Evolutionary conservation across 2,329 filamentous ascomycete species (phyloP).

Genomic region (Setomelanomma holmii): DNA sequence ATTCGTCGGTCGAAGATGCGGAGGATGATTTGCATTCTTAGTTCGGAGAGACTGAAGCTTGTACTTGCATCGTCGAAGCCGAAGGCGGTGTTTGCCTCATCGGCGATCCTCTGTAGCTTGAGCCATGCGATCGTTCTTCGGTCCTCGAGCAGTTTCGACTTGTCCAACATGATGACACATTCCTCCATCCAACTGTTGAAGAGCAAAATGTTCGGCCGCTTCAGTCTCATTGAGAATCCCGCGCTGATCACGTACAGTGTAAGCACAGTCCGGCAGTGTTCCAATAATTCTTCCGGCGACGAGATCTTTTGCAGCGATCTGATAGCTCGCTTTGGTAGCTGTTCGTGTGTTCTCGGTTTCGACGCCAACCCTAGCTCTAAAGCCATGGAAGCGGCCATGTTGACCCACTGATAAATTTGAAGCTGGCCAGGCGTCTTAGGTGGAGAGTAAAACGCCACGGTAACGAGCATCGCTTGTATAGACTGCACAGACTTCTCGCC

Average conservation of each 20-base stretch:
- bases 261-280: constrained; percentile 45
- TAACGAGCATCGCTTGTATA: constrained; percentile 45
- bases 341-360: constrained; percentile 47
- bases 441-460: constrained; percentile 44
- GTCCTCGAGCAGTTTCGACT: constrained; percentile 41
- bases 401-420: constrained; percentile 45
- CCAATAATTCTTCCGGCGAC: constrained; percentile 42
- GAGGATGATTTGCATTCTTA: constrained; percentile 45
- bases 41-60: constrained; percentile 45
- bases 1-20: constrained; percentile 45
- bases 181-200: constrained; percentile 50
- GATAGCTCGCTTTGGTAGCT: constrained; percentile 44
- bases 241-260: constrained; percentile 42
- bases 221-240: constrained; percentile 42
- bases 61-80: constrained; percentile 49
- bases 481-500: constrained; percentile 47
- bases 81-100: constrained; percentile 47
- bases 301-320: constrained; percentile 43
- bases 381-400: constrained; percentile 47
- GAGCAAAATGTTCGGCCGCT: constrained; percentile 42
- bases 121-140: constrained; percentile 39
- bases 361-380: constrained; percentile 46
- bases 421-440: constrained; percentile 40
- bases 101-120: constrained; percentile 44
- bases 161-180: constrained; percentile 37